Base-by-base conservation (phyloP, 768 basidiomycete species). In the Tricholoma sp. region DNA sequence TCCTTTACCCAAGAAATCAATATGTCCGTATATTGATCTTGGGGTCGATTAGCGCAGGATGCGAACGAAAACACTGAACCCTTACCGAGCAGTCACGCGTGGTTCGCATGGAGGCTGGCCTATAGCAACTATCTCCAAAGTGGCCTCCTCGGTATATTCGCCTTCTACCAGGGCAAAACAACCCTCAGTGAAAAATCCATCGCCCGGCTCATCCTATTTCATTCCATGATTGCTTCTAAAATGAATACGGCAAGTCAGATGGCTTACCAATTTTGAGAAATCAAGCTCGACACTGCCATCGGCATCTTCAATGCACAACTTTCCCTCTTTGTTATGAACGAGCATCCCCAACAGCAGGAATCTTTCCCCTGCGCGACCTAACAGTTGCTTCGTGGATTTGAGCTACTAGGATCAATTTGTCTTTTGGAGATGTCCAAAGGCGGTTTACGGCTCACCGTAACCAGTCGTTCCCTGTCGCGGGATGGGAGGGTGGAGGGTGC, bases 31-130 rank as follows among this genome's bases (percentile, higher is more conserved):
- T 62, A 98, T 87, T 39, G 89, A 92, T 61, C 94, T 95, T 66
- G 9, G 43, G 50, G 35, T 41, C 12, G 56, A 65, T 53, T 70
- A 49, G 49, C 22, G 46, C 43, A 50, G 57, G 43, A 32, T 34
- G 49, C n/a, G 11, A 19, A 27, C 35, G 16, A 8, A 35, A 51
- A 9, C 32, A 19, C 10, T 34, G 39, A 19, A 41, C 29, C 24
- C 80, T 59, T 66, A 93, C 91, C 93, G 80, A 14, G 96, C 86
- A 2, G 83, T 85, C 58, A 87, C 86, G 41, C 97, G 79, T 62
- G 88, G 82, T 72, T 99, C 97, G 66, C 94, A 96, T 10, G 97
- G 97, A 1, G 97, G 97, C 71, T 98, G 96, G 1, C 97, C 97
- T 59, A 99, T 90, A 18, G 95, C 97, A 60, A 94, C 84, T 5